These are phyloP conservation scores for Rutstroemia sp. DNA, from an alignment of 2,329 filamentous ascomycete species.

Conservation along the genomic window DNA sequence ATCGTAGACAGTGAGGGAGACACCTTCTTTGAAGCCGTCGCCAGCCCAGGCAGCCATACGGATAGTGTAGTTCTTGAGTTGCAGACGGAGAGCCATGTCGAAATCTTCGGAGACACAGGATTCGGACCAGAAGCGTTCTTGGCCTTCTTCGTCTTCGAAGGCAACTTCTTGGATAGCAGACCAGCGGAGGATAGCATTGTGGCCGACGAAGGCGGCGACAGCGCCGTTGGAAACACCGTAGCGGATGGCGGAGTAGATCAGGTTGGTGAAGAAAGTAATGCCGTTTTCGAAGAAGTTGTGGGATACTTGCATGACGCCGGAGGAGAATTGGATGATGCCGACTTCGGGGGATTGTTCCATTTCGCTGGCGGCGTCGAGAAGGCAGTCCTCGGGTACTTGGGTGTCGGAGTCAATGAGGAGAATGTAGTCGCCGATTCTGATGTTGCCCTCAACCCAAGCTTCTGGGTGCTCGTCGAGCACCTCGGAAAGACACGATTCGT, in stretches of 20 bases:
- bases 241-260: conserved; percentile 67
- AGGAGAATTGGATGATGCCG: conserved; percentile 65
- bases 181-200: conserved; percentile 71
- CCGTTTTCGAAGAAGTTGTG: conserved; percentile 67
- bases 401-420: conserved; percentile 63
- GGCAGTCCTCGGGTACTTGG: conserved; percentile 58
- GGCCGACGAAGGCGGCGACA: conserved; percentile 62
- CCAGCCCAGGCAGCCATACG: conserved; percentile 62
- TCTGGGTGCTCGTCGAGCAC: conserved; percentile 43
- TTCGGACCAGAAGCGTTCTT: conserved; percentile 65
- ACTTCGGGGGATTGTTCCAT: conserved; percentile 65
- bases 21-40: conserved; percentile 65
- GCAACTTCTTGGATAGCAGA: conserved; percentile 50
- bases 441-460: conserved; percentile 52
- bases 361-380: conserved; percentile 64
- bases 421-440: conserved; percentile 55
- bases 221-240: conserved; percentile 66
- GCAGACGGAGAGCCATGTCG: conserved; percentile 65
- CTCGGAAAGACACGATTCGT: conserved; percentile 40
- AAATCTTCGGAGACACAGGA: conserved; percentile 71
- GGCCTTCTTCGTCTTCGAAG: conserved; percentile 43
- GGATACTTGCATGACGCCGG: conserved; percentile 70
- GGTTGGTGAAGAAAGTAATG: conserved; percentile 69
- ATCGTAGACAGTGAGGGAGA: conserved; percentile 66
- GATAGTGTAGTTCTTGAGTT: conserved; percentile 60